These are phyloP conservation scores for Kodamaea laetipori DNA, from an alignment of 805 yeast genomes.

Conservation along the genomic window DNA sequence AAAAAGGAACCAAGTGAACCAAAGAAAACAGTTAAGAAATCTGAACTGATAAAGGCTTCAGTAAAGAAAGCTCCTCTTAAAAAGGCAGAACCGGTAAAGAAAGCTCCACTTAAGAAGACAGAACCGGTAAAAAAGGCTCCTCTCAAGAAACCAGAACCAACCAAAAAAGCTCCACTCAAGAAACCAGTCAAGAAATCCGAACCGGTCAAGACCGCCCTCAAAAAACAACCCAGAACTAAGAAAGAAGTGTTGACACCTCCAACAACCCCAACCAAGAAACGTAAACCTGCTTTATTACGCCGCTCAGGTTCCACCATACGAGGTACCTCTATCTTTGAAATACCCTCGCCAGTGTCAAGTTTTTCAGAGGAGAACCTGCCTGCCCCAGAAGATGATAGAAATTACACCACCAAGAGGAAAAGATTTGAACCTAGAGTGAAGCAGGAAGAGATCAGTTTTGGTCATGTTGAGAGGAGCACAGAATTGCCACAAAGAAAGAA, in stretches of 20 bases:
- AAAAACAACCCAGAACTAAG: conserved; percentile 10
- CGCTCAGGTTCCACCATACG: conserved; percentile 20
- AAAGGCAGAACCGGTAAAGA: neutral
- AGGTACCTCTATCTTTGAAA: conserved; percentile 15
- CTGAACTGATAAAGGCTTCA: too few species aligned
- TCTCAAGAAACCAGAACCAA: neutral
- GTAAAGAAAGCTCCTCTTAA: too few species aligned
- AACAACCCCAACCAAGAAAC: conserved; percentile 32
- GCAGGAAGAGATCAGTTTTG: neutral
- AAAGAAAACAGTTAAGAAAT: neutral
- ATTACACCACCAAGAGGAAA: neutral
- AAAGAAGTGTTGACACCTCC: conserved; percentile 34
- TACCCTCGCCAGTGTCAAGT: conserved; percentile 41
- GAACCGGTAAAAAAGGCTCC: neutral
- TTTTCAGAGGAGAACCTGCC: conserved; percentile 23
- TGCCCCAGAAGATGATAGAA: conserved; percentile 2
- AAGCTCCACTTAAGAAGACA: neutral
- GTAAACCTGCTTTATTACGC: conserved; percentile 21
- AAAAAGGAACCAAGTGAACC: conserved; percentile 14
- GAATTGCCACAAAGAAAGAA: conserved; percentile 1
- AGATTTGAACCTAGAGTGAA: neutral
- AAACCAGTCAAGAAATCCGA: conserved; percentile 5
- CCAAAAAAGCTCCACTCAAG: too few species aligned
- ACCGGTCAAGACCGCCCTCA: conserved; percentile 7
- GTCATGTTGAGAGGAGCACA: neutral